These are phyloP conservation scores for Escallonia rubra DNA, from an alignment of 129 eudicot species.

Conservation along the genomic window DNA sequence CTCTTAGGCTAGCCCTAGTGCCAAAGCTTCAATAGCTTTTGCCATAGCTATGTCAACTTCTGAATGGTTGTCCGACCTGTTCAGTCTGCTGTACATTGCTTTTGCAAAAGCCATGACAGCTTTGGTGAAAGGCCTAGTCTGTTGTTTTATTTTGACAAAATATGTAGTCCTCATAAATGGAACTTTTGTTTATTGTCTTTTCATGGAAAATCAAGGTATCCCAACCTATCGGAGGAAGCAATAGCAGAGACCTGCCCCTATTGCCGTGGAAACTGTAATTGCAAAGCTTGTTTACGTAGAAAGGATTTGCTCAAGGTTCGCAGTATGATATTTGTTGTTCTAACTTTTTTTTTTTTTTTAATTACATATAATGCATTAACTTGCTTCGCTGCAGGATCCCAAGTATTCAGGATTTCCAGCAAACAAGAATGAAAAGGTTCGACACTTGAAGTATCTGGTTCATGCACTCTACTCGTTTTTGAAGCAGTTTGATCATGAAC, in stretches of 20 bases:
- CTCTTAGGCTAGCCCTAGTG: no score
- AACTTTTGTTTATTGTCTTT: neutral
- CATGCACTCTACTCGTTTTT: constrained; percentile 34
- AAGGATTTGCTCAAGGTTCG: neutral
- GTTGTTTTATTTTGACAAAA: neutral
- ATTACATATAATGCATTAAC: neutral
- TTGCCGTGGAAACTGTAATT: constrained; percentile 21
- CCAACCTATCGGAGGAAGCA: constrained; percentile 1
- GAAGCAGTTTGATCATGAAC: constrained; percentile 32
- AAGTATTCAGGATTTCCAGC: constrained; percentile 19
- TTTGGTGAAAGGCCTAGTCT: no score
- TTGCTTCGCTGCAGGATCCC: constrained; percentile 11
- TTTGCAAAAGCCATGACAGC: no score
- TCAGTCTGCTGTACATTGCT: no score
- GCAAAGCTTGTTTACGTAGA: constrained; percentile 19
- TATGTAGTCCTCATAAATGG: constrained; percentile 1
- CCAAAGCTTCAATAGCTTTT: no score
- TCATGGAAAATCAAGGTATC: constrained; percentile 5
- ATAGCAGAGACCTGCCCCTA: constrained; percentile 16
- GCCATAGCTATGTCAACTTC: no score
- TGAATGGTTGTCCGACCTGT: no score
- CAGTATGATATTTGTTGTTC: neutral
- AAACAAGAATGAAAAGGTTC: constrained; percentile 14
- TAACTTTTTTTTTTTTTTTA: neutral
- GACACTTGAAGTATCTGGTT: constrained; percentile 31